A percentile compares a stretch with the other conserved stretches of the same genome.
These are phyloP conservation scores for Fragaria vesca DNA, from an alignment of 306 rosid species.

Conservation along the genomic window DNA sequence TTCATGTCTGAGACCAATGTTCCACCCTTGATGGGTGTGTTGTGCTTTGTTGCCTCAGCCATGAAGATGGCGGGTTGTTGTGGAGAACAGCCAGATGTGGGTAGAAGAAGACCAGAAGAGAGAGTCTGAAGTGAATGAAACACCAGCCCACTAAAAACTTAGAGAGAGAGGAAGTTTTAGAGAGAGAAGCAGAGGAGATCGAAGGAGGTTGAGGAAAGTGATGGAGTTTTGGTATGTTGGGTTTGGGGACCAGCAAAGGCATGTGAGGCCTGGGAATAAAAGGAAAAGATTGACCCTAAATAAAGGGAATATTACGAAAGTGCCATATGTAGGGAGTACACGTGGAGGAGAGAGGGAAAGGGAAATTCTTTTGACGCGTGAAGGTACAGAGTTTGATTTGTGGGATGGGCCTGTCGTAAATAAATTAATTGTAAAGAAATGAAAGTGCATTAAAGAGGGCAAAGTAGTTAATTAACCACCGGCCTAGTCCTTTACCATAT, in stretches of 20 bases:
- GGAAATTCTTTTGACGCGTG: background rate
- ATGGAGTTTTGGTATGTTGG: background rate
- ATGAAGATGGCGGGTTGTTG: conserved; percentile 24
- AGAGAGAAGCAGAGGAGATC: background rate
- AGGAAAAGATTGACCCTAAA: background rate
- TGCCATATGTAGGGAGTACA: background rate
- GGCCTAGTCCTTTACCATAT: conserved; percentile 19
- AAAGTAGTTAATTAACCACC: conserved; percentile 6
- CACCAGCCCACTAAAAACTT: background rate
- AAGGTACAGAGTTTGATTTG: background rate
- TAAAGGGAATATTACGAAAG: background rate
- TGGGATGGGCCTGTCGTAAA: background rate
- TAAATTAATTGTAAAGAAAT: background rate
- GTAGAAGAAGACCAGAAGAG: background rate
- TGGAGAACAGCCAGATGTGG: background rate
- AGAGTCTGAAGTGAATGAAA: background rate
- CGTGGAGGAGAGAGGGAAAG: no score
- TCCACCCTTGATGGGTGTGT: conserved; percentile 40
- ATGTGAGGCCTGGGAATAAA: background rate
- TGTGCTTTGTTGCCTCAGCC: conserved; percentile 73
- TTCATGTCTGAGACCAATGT: conserved; percentile 51
- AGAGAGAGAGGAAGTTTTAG: background rate
- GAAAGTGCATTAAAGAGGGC: background rate
- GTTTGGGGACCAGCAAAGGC: background rate
- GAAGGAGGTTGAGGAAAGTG: background rate